Conservation (phyloP, 768 basidiomycete genomes). For the Leccinum subgranulosum region DNA sequence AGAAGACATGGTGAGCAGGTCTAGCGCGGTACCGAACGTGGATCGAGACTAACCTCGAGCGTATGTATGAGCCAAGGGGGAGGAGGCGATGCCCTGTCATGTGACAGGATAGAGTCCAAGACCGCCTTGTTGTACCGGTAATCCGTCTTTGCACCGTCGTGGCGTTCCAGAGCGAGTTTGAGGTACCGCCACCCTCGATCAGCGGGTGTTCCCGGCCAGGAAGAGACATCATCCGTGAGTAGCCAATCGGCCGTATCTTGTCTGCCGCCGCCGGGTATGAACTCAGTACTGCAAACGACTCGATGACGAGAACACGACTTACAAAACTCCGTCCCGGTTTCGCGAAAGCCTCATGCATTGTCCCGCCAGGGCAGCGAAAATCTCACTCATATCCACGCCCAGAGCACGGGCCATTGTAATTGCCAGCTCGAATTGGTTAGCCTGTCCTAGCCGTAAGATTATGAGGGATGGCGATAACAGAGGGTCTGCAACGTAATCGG, state of each 20-base stretch:
- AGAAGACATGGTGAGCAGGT: not conserved
- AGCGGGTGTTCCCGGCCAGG: conserved; percentile 79
- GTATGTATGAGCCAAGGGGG: conserved; percentile 83
- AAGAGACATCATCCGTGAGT: conserved; percentile 70
- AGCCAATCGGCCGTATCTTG: conserved; percentile 80
- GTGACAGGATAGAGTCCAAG: conserved; percentile 71
- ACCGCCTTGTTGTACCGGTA: conserved; percentile 74
- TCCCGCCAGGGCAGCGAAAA: conserved; percentile 73
- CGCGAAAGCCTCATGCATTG: conserved; percentile 77
- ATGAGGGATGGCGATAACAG: conserved; percentile 59
- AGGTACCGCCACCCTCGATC: conserved; percentile 89
- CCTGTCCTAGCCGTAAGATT: conserved; percentile 74
- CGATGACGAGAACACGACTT: conserved; percentile 23
- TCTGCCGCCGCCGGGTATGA: conserved; percentile 37
- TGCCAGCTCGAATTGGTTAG: conserved; percentile 76
- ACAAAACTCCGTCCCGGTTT: conserved; percentile 60
- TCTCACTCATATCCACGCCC: conserved; percentile 80
- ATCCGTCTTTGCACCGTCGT: conserved; percentile 71
- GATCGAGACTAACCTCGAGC: conserved; percentile 53
- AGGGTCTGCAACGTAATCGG: conserved; percentile 41
- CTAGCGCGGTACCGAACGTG: not conserved
- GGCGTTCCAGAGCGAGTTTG: conserved; percentile 69
- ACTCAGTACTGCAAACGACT: not conserved
- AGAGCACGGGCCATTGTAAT: conserved; percentile 73
- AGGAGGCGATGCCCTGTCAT: conserved; percentile 56